These are phyloP conservation scores for Cucumis melo DNA, from an alignment of 306 rosid species.

Conservation along the genomic window DNA sequence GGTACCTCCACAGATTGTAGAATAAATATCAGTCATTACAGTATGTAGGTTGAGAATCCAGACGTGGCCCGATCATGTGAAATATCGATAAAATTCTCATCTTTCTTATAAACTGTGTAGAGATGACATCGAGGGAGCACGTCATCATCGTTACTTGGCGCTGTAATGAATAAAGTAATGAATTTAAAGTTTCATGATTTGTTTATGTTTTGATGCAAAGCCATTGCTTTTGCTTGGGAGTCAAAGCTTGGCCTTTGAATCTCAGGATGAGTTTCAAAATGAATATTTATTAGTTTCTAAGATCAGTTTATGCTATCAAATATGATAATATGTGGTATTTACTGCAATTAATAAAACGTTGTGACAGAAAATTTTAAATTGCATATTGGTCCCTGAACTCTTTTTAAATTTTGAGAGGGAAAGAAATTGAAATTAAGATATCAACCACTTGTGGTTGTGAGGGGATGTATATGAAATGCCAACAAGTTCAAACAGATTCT, in stretches of 20 bases:
- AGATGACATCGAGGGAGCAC: neutral
- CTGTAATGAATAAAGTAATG: neutral
- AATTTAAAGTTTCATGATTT: neutral
- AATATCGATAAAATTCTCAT: neutral
- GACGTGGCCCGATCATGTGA: neutral
- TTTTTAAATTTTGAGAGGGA: neutral
- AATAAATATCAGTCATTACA: neutral
- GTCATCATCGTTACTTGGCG: neutral
- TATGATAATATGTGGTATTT: neutral
- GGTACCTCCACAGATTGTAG: neutral
- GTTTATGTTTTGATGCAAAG: neutral
- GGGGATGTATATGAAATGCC: neutral
- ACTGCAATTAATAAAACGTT: neutral
- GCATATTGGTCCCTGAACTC: neutral
- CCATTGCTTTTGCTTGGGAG: neutral
- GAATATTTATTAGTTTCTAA: neutral
- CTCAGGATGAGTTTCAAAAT: neutral
- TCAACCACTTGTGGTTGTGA: neutral
- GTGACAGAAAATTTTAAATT: neutral
- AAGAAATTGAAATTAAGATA: neutral
- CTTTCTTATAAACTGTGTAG: slow-evolving; percentile 1
- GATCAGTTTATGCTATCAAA: neutral
- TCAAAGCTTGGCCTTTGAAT: neutral
- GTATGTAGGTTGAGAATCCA: neutral
- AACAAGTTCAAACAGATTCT: neutral